These are phyloP conservation scores for Nissolia schottii DNA, from an alignment of 306 rosid species.

Conservation along the genomic window DNA sequence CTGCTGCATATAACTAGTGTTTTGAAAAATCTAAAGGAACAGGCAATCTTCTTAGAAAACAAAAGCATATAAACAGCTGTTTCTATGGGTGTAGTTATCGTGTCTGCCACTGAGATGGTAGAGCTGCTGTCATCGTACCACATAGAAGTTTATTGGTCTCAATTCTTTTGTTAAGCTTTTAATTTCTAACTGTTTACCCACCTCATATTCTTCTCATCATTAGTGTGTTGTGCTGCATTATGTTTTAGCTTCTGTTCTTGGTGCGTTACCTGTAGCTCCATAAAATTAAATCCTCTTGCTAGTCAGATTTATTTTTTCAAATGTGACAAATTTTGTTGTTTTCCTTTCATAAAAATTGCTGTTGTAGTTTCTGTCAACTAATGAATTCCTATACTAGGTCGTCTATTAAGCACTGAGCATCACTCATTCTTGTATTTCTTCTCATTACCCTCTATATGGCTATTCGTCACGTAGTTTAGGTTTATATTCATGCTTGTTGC, in stretches of 20 bases:
- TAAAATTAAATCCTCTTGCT: background rate
- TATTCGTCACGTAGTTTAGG: background rate
- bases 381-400: background rate
- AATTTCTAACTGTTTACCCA: background rate
- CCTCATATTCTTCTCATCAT: background rate
- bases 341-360: slow-evolving; percentile 5
- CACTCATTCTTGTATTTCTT: background rate
- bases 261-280: slow-evolving; percentile 3
- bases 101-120: slow-evolving; percentile 6
- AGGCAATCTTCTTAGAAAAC: background rate
- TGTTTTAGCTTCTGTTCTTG: background rate
- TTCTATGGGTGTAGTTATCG: slow-evolving; percentile 1
- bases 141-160: background rate
- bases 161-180: background rate
- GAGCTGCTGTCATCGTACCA: background rate
- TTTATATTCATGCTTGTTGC: slow-evolving; percentile 3
- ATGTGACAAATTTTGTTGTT: background rate
- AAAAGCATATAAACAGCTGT: background rate
- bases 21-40: background rate
- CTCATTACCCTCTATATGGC: background rate
- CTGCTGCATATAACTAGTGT: background rate
- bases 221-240: slow-evolving; percentile 2
- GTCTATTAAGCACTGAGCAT: background rate
- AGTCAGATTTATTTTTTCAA: background rate
- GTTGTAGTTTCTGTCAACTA: background rate